Percentiles rank a stretch among this genome's conserved stretches.
phyloP scores from a whole-genome alignment of 495 filamentous ascomycete species.

The Penicillium coffeae region DNA sequence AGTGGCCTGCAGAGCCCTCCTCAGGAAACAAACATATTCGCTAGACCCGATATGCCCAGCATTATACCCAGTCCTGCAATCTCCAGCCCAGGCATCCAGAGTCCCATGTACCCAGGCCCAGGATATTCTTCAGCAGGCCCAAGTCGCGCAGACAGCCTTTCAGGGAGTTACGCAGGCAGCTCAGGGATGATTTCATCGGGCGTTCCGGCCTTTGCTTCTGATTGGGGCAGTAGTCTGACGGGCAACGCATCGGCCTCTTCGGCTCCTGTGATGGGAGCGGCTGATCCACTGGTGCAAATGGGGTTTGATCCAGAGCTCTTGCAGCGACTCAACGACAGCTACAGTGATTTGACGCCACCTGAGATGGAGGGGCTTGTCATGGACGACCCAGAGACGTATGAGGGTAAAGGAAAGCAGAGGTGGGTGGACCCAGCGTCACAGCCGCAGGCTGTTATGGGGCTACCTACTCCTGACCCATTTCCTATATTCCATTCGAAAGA shows the following conservation, averaged over 20 bases:
- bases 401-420: slow-evolving; percentile 12
- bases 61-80: slow-evolving; percentile 26
- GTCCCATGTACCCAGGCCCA: slow-evolving; percentile 31
- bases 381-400: slow-evolving; percentile 8
- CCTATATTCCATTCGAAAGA: slow-evolving; percentile 15
- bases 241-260: slow-evolving; percentile 29
- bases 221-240: slow-evolving; percentile 36
- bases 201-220: slow-evolving; percentile 30
- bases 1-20: slow-evolving; percentile 29
- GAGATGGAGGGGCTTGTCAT: slow-evolving; percentile 22
- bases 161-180: slow-evolving; percentile 40
- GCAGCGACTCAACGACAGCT: slow-evolving; percentile 35
- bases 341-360: slow-evolving; percentile 28
- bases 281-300: slow-evolving; percentile 41
- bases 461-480: slow-evolving; percentile 13
- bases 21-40: slow-evolving; percentile 29
- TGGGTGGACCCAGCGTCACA: slow-evolving; percentile 15
- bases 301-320: slow-evolving; percentile 43
- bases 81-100: slow-evolving; percentile 34
- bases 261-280: slow-evolving; percentile 26
- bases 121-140: slow-evolving; percentile 35
- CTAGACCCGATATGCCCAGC: slow-evolving; percentile 20
- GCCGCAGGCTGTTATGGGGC: slow-evolving; percentile 11
- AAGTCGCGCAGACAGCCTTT: slow-evolving; percentile 36
- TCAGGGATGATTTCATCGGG: slow-evolving; percentile 30